These are phyloP conservation scores for Primulina huaijiensis DNA, from an alignment of 257 asterid genomes.

Conservation along the genomic window DNA sequence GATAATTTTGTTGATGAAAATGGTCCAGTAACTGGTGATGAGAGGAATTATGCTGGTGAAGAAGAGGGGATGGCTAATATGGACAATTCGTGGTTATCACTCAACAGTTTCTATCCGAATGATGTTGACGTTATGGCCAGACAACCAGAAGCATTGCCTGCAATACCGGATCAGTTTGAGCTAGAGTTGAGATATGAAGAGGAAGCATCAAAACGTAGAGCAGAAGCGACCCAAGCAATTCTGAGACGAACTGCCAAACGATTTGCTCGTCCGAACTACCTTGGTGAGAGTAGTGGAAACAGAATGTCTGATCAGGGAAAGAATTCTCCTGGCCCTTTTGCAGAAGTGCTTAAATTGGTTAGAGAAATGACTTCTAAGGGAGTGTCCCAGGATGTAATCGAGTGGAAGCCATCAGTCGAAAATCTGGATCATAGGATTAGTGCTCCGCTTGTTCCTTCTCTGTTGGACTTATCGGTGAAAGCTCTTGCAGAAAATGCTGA, in stretches of 20 bases:
- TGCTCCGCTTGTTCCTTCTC: constrained; percentile 44
- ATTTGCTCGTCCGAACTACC: constrained; percentile 40
- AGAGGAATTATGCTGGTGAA: constrained; percentile 44
- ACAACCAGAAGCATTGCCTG: constrained; percentile 19
- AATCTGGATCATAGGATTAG: constrained; percentile 20
- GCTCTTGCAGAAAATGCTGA: constrained; percentile 58
- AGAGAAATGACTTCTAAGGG: constrained; percentile 34
- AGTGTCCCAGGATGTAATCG: constrained; percentile 35
- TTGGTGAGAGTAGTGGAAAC: constrained; percentile 25
- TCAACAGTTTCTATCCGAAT: constrained; percentile 21
- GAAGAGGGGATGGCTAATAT: constrained; percentile 48
- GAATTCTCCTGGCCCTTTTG: constrained; percentile 41
- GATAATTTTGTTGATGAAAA: constrained; percentile 34
- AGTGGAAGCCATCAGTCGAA: constrained; percentile 44
- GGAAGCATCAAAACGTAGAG: not conserved
- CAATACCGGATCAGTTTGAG: not conserved
- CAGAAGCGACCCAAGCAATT: not conserved
- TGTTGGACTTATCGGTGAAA: constrained; percentile 57
- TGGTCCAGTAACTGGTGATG: constrained; percentile 22
- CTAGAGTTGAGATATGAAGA: constrained; percentile 17
- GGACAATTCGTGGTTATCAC: constrained; percentile 49
- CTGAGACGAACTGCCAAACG: constrained; percentile 36
- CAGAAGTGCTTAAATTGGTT: constrained; percentile 50
- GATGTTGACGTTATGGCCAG: constrained; percentile 24
- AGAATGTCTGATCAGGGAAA: constrained; percentile 36